phyloP scores from a whole-genome alignment of 1,139 yeast genomes.

The Pichia norvegensis region DNA sequence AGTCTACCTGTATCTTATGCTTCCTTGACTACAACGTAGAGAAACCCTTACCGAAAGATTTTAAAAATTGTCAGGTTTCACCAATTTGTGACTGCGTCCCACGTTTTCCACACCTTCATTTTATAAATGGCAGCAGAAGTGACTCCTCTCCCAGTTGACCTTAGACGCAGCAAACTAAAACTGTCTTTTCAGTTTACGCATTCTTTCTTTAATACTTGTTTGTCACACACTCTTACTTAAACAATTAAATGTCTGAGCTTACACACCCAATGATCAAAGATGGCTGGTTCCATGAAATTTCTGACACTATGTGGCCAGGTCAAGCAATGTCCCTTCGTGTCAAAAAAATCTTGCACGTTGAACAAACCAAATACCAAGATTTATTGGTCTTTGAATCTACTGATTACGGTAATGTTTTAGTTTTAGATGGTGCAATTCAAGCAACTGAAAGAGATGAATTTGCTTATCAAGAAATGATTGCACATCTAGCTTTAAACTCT shows the following conservation, averaged over 20 bases:
- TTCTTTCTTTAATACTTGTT: not conserved
- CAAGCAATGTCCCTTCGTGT: slow-evolving; percentile 87
- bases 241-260: slow-evolving; percentile 2
- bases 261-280: slow-evolving; percentile 20
- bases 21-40: not conserved
- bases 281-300: slow-evolving; percentile 22
- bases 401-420: slow-evolving; percentile 76
- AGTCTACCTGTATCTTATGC: too few relatives aligned
- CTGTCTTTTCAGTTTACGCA: too few relatives aligned
- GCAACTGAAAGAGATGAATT: slow-evolving; percentile 87
- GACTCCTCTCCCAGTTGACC: too few relatives aligned
- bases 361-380: slow-evolving; percentile 74
- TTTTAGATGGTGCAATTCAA: slow-evolving; percentile 79
- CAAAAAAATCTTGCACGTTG: slow-evolving; percentile 65
- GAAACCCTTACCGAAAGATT: not conserved
- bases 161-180: too few relatives aligned
- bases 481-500: slow-evolving; percentile 70
- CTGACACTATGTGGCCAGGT: slow-evolving; percentile 50
- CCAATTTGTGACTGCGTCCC: not conserved
- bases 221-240: not conserved
- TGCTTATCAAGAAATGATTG: slow-evolving; percentile 84
- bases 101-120: not conserved
- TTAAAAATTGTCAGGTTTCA: not conserved
- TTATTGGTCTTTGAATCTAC: slow-evolving; percentile 69
- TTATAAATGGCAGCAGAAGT: too few relatives aligned